These are phyloP conservation scores for Mycena sanguinolenta DNA, from an alignment of 768 basidiomycete genomes.

Conservation along the genomic window DNA sequence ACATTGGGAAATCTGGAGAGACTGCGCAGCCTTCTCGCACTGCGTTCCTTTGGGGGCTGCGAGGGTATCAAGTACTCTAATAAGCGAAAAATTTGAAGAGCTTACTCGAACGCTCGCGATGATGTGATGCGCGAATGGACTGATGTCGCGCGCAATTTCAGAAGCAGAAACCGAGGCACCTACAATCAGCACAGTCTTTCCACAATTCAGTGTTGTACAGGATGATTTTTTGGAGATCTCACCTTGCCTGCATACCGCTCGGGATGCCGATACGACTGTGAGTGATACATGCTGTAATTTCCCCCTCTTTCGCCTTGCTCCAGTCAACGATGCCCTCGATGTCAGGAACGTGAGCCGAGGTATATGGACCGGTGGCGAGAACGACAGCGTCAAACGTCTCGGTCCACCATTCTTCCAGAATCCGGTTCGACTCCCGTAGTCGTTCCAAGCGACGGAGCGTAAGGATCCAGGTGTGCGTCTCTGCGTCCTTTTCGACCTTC, in stretches of 20 bases:
- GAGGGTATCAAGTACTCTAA: constrained; percentile 25
- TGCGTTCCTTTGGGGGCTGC: constrained; percentile 27
- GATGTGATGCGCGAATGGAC: constrained; percentile 29
- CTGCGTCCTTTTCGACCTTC: constrained; percentile 21
- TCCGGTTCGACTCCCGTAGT: constrained; percentile 22
- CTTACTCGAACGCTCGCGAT: constrained; percentile 39
- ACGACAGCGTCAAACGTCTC: constrained; percentile 30
- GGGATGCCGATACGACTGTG: constrained; percentile 26
- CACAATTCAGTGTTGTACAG: background rate
- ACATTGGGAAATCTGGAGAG: constrained; percentile 43
- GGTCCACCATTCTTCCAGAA: constrained; percentile 30
- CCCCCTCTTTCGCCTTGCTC: constrained; percentile 29
- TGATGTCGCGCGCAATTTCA: constrained; percentile 40
- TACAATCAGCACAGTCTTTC: constrained; percentile 36
- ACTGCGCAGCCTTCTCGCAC: constrained; percentile 24
- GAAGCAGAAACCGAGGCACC: constrained; percentile 37
- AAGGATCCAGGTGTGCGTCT: constrained; percentile 22
- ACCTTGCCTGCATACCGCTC: constrained; percentile 30
- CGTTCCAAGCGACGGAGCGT: constrained; percentile 29
- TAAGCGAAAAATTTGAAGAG: no score
- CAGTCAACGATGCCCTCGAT: constrained; percentile 31
- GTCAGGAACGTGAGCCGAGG: constrained; percentile 24
- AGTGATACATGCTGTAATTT: constrained; percentile 22
- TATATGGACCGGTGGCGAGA: constrained; percentile 19
- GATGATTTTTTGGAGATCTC: constrained; percentile 34